phyloP scores from a whole-genome alignment of 345 rosid genomes.

The Brassica napus region Da-Ae NC_063446.1:69217501-69218000 shows the following conservation, averaged over 20 bases:
- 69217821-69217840: background rate
- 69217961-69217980: background rate
- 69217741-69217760: background rate
- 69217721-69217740: background rate
- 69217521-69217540: background rate
- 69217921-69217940: background rate
- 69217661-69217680: background rate
- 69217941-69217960: background rate
- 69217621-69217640: background rate
- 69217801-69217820: background rate
- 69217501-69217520: no score
- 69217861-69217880: background rate
- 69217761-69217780: background rate
- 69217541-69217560: background rate
- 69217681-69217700: no score
- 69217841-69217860: background rate
- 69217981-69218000: conserved; percentile 12
- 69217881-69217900: background rate
- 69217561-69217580: background rate
- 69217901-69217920: background rate
- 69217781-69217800: background rate
- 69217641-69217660: background rate
- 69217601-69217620: background rate
- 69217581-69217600: background rate
- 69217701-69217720: no score